Evolutionary conservation across 768 basidiomycete species (phyloP), one percentile per base, ranked within the genome.

Genomic region (Amanita phalloides): DNA sequence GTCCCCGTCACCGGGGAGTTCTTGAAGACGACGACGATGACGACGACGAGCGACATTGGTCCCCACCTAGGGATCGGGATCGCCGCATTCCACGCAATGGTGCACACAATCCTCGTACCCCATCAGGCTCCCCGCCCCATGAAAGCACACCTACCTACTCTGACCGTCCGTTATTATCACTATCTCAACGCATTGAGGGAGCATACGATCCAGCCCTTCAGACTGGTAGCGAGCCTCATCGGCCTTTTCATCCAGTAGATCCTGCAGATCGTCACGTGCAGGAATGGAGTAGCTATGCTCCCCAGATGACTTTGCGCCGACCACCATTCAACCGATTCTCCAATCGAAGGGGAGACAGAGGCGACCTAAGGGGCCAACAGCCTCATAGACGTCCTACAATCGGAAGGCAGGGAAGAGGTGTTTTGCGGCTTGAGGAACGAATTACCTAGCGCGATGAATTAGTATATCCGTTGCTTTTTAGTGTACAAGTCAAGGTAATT

Each of bases 371-470:
- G 9, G 8, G 4, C 37, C 17, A 17, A 37, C 49, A 48, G 33
- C 41, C 46, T 26, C 41, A 21, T 20, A 39, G 47, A 42, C 14
- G 25, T 10, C 10, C 43, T 26, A 46, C 41, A 45, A 11, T 17
- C 5, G 33, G 54, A 48, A 47, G 51, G 20, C 44, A 49, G 28
- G 56, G 55, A 37, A 51, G 55, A 48, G 51, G 54, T 44, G 41
- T 45, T 32, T 41, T 45, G n/a, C 49, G 45, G 43, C 50, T 65
- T n/a, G 62, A 64, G 43, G 56, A 64, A 33, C 62, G 66, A 14
- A 60, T 65, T 14, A 60, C 64, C 20, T 52, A 35, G 37, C 33
- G 9, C 36, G 21, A 14, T 35, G 25, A 39, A 13, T 3, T 8
- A 17, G 6, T 33, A 21, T 48, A 20, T 11, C 11, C 3, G 9